Evolutionary conservation across 495 filamentous ascomycete species (phyloP).

Genomic region (Aspergillus egyptiacus): DNA sequence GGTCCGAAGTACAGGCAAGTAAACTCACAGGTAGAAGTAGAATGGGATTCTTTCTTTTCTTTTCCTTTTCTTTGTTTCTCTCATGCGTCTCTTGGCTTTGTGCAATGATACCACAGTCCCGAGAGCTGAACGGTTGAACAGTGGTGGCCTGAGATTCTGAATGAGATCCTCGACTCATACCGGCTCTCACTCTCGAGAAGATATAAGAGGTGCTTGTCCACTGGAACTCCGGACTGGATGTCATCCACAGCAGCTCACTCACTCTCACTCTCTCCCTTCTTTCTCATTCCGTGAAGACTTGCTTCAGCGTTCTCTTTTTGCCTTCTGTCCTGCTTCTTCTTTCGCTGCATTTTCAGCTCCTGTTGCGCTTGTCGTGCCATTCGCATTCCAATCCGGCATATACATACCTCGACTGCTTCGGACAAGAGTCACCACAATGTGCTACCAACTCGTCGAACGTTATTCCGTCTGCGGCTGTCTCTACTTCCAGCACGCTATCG

Average conservation of each 20-base stretch:
- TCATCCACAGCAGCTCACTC: not conserved
- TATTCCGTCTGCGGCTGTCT: conserved; percentile 77
- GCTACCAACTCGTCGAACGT: conserved; percentile 64
- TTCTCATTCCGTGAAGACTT: too few relatives aligned
- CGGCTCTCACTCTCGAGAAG: not conserved
- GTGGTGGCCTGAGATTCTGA: conserved; percentile 1
- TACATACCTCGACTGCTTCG: not conserved
- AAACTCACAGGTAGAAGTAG: not conserved
- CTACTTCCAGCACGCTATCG: conserved; percentile 73
- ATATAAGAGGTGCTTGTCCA: not conserved
- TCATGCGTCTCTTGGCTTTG: not conserved
- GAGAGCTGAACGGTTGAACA: not conserved
- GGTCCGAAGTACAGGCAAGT: too few relatives aligned
- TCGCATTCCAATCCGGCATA: too few relatives aligned
- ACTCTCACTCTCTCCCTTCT: not conserved
- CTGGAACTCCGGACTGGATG: not conserved
- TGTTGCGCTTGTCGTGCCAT: not conserved
- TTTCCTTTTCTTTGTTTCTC: conserved; percentile 1
- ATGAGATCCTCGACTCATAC: not conserved
- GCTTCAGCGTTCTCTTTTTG: not conserved
- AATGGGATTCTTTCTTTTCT: not conserved
- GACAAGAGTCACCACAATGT: conserved; percentile 55
- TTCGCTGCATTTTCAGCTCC: too few relatives aligned
- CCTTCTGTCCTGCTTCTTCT: not conserved
- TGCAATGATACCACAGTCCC: not conserved